phyloP scores from a whole-genome alignment of 257 asterid species.

The Solanum peruvianum region DNA sequence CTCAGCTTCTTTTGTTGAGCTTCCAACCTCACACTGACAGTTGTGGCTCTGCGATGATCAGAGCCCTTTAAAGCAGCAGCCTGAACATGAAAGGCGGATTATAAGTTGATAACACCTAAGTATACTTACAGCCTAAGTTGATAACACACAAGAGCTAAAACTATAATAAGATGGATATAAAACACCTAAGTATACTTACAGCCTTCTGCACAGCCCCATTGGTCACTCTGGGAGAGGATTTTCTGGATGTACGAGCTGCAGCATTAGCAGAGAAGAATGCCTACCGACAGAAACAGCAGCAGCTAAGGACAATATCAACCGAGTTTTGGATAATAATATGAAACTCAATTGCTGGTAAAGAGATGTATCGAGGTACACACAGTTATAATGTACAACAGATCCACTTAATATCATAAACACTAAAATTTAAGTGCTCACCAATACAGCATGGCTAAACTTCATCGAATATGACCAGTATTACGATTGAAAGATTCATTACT shows the following conservation, averaged over 20 bases:
- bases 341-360: neutral
- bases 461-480: neutral
- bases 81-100: conserved; percentile 17
- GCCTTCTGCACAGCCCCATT: conserved; percentile 96
- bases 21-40: conserved; percentile 83
- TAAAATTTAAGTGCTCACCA: neutral
- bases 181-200: conserved; percentile 35
- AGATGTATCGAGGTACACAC: neutral
- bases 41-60: conserved; percentile 92
- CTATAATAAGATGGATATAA: neutral
- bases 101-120: neutral
- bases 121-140: too few relatives aligned
- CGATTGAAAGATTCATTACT: neutral
- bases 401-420: neutral
- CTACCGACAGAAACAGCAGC: conserved; percentile 20
- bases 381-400: neutral
- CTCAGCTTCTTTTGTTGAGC: conserved; percentile 93
- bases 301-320: neutral
- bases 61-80: conserved; percentile 83
- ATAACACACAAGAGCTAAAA: neutral
- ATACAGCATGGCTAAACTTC: neutral
- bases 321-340: neutral
- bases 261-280: conserved; percentile 75
- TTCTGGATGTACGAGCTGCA: conserved; percentile 86
- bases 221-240: conserved; percentile 83